Percentiles rank a stretch among this genome's conserved stretches.
Evolutionary conservation across 1,284 basidiomycete species (phyloP).

Genomic region (Heliocybe sulcata): DNA sequence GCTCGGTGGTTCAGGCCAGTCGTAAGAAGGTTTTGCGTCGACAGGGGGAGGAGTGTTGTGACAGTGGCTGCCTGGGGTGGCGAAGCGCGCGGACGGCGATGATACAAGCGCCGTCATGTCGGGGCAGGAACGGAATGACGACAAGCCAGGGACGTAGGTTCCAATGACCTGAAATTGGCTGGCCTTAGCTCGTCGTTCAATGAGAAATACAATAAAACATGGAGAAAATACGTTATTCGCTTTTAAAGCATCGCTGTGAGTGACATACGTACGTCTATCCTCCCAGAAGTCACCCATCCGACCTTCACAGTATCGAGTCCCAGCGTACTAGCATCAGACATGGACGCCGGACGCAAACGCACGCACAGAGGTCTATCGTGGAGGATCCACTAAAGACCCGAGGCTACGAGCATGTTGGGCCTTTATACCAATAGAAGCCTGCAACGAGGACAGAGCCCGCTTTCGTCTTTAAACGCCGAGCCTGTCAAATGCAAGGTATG

Average conservation of each 20-base stretch:
- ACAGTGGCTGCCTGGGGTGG: not conserved
- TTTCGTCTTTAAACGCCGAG: not conserved
- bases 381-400: not conserved
- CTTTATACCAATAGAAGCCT: not conserved
- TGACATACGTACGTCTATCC: no score
- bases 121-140: not conserved
- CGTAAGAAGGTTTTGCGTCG: not conserved
- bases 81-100: not conserved
- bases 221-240: not conserved
- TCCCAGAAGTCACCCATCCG: no score
- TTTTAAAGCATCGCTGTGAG: no score
- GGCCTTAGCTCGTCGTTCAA: not conserved
- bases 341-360: no score
- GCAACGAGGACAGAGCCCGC: not conserved
- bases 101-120: not conserved
- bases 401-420: not conserved
- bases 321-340: no score
- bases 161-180: not conserved
- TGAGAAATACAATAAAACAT: not conserved
- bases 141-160: not conserved
- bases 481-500: not conserved
- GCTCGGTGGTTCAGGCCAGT: not conserved
- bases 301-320: no score
- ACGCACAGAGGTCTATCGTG: not conserved
- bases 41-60: not conserved